Evolutionary conservation across 2,329 filamentous ascomycete species (phyloP), one percentile per base, ranked within the genome.

Genomic region (Trichoderma arundinaceum): DNA sequence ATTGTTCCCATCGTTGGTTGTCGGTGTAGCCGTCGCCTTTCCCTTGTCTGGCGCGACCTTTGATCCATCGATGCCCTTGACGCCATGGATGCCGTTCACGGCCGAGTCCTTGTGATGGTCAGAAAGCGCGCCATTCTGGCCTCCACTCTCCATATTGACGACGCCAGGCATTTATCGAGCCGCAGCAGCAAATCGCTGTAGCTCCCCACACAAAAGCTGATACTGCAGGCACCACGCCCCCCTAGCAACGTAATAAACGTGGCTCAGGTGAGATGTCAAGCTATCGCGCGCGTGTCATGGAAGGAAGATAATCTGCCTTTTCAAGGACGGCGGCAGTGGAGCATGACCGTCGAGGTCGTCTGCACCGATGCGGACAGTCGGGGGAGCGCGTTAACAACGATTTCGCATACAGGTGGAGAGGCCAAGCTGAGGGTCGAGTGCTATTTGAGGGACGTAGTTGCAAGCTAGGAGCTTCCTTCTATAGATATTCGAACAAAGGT

Each of bases 141-240:
- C 78, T 76, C 82, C 83, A 77, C 82, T 81, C 70, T 86, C 83
- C 83, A 86, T 86, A 71, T 79, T 82, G 78, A 84, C 78, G 72
- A 79, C 73, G 71, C 83, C 82, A 69, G 84, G 83, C 84, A 85
- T 86, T 72, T 72, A 74, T 69, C 66, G 65, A 67, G 39, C 39
- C 28, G 52, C 54, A 43, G 52, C 38, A 41, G 46, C 41, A 19
- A 61, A 22, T 46, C 63, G 66, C 66, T 61, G 63, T 64, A 64
- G 54, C 56, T 63, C 66, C 66, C 64, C 62, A 64, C 67, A 48
- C 48, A 38, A 15, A 41, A 60, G 57, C 48, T 46, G 56, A 44
- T 46, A 46, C 57, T 57, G 58, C 62, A 56, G 48, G 52, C 54
- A 65, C 61, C 61, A 59, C 43, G 54, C 68, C 63, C 69, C 66